A percentile compares a stretch with the other conserved stretches of the same genome.
phyloP scores from a whole-genome alignment of 2,329 filamentous ascomycete genomes.

The Claviceps pazoutovae region DNA sequence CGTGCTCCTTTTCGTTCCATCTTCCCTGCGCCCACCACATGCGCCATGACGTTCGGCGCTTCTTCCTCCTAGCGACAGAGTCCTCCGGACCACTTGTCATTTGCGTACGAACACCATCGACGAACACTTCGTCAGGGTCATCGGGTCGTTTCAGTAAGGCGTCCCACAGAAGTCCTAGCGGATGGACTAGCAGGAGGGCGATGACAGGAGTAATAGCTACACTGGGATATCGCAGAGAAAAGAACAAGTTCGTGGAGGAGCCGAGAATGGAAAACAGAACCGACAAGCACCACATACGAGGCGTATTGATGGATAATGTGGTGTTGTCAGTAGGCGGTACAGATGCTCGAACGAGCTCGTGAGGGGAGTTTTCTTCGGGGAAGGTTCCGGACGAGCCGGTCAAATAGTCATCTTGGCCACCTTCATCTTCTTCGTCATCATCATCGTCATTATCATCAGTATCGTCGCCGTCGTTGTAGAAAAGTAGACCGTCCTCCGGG shows the following conservation, averaged over 20 bases:
- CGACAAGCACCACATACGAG: constrained; percentile 77
- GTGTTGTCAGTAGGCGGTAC: constrained; percentile 64
- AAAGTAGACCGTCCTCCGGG: constrained; percentile 21
- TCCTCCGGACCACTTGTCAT: constrained; percentile 10
- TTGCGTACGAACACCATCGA: constrained; percentile 30
- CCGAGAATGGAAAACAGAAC: constrained; percentile 67
- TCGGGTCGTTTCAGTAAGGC: constrained; percentile 49
- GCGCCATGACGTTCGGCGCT: constrained; percentile 33
- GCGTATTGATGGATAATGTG: constrained; percentile 70
- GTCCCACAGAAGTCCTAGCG: constrained; percentile 71
- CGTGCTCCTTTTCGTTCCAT: constrained; percentile 85
- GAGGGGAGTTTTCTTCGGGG: constrained; percentile 56
- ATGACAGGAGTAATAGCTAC: constrained; percentile 84
- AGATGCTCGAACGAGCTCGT: constrained; percentile 67
- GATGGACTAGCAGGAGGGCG: constrained; percentile 71
- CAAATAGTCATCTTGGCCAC: constrained; percentile 26
- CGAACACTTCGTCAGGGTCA: constrained; percentile 34
- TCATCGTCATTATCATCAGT: background rate
- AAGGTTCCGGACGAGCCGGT: constrained; percentile 31
- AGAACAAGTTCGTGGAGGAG: constrained; percentile 76
- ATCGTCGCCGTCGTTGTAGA: constrained; percentile 18
- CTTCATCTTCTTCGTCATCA: constrained; percentile 21
- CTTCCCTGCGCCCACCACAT: constrained; percentile 66
- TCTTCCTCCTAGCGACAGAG: constrained; percentile 11
- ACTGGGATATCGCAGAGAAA: constrained; percentile 79